Evolutionary conservation across 2,329 filamentous ascomycete species (phyloP), one percentile per base, ranked within the genome.

Genomic region (Epichloe scottii): DNA sequence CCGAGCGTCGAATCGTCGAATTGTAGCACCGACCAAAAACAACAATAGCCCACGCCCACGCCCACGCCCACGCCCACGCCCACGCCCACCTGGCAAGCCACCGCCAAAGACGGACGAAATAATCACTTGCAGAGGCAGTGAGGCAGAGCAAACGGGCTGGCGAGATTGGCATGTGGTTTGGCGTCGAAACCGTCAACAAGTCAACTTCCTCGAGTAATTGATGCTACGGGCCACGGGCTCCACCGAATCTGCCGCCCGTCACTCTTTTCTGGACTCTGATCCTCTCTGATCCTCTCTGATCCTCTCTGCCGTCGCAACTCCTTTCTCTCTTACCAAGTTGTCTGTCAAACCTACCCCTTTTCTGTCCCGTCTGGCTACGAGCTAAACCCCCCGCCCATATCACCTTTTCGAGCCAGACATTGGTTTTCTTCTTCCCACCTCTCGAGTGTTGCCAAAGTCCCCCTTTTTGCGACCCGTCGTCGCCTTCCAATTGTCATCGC

Each of bases 111-210:
- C 35, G 26, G 26, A 30, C 26, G 26, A 30, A 7, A 30, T 3
- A 10, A 30, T 30, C 30, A 30, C 10, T 30, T 30, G 26, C 35
- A 37, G 14, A 2, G 14, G 11, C 34, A 15, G 15, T 3, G 34
- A 15, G 26, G 48, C 38, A 48, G 37, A 40, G 14, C 37, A 35
- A 17, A 26, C 17, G 41, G 35, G 33, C 40, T 39, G 51, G 49
- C 48, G 4, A 38, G 39, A 34, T 48, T 51, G 34, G 44, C 51
- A 53, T 50, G 48, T 53, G 48, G 34, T 30, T 40, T 30, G 50
- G 19, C 23, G 35, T 19, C 19, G 15, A 50, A 53, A 48, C 33
- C 44, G 38, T 46, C 44, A 21, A 15, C 12, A 35, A 21, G 45
- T 47, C 49, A 33, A 45, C 49, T 42, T 51, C 15, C 21, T 44